Evolutionary conservation across 176 grass and related monocot genomes (phyloP).

Genomic region (Ensete glaucum): DNA sequence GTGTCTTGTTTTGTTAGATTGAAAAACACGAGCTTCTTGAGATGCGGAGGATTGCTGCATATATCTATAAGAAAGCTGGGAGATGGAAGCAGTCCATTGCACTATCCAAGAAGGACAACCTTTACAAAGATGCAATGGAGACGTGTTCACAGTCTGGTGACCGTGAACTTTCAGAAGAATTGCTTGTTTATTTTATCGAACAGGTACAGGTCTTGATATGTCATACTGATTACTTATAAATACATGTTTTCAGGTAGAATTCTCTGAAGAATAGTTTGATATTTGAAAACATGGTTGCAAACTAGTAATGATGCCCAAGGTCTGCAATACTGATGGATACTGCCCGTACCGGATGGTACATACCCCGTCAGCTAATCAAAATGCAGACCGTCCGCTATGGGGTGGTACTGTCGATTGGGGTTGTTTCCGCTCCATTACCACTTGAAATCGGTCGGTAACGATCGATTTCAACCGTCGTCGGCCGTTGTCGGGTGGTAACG

Average conservation of each 20-base stretch:
- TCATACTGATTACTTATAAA: neutral
- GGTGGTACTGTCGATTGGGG: too few species aligned
- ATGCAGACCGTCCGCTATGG: too few species aligned
- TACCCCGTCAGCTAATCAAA: too few species aligned
- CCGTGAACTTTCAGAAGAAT: constrained; percentile 79
- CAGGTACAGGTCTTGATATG: constrained; percentile 40
- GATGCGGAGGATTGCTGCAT: constrained; percentile 97
- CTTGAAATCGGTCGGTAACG: too few species aligned
- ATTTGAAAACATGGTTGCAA: neutral
- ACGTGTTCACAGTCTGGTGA: constrained; percentile 95
- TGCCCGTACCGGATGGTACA: too few species aligned
- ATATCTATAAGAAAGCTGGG: constrained; percentile 98
- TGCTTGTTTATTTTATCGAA: constrained; percentile 97
- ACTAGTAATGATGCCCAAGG: neutral
- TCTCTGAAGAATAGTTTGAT: neutral
- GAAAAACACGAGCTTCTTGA: constrained; percentile 98
- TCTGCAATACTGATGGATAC: too few species aligned
- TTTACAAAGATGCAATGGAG: constrained; percentile 99
- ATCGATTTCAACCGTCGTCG: too few species aligned
- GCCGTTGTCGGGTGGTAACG: too few species aligned
- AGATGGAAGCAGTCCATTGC: constrained; percentile 97
- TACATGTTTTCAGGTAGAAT: too few species aligned
- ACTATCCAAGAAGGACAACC: constrained; percentile 87
- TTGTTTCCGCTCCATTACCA: too few species aligned
- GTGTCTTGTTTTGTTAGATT: constrained; percentile 39